Evolutionary conservation across 1,284 basidiomycete genomes (phyloP).

Genomic region (Fomitopsis schrenkii): DNA sequence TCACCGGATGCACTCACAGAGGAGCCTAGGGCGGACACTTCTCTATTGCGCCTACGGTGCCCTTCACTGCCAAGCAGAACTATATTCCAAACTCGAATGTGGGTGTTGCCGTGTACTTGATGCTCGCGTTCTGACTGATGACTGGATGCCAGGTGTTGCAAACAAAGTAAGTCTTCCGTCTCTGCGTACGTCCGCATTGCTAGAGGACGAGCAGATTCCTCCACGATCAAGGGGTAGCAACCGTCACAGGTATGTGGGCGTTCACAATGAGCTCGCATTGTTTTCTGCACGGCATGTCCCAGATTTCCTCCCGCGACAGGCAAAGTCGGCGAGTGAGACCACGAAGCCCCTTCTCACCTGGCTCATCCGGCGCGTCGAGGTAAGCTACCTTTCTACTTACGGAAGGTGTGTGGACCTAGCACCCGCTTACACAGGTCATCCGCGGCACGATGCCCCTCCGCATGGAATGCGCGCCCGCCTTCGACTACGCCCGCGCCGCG

Average conservation of each 20-base stretch:
- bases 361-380: constrained; percentile 85
- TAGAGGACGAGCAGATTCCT: constrained; percentile 50
- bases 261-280: neutral
- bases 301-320: constrained; percentile 79
- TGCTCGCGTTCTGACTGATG: neutral
- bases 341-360: constrained; percentile 74
- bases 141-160: constrained; percentile 52
- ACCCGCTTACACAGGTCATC: constrained; percentile 46
- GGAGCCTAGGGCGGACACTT: constrained; percentile 81
- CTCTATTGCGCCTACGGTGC: constrained; percentile 68
- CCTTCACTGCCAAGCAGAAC: constrained; percentile 77
- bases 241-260: constrained; percentile 57
- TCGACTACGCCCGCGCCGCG: constrained; percentile 81
- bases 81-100: constrained; percentile 88
- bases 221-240: constrained; percentile 75
- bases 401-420: neutral
- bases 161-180: constrained; percentile 53
- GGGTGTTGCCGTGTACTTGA: constrained; percentile 16
- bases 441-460: constrained; percentile 73
- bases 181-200: too few relatives aligned
- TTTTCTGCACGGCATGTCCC: neutral
- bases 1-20: neutral
- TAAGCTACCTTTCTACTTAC: constrained; percentile 17
- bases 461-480: constrained; percentile 89
- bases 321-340: constrained; percentile 32